A percentile compares a stretch with the other conserved stretches of the same genome.
Evolutionary conservation across 169 alveolate species (phyloP).

Genomic region (Cryptosporidium baileyi): DNA sequence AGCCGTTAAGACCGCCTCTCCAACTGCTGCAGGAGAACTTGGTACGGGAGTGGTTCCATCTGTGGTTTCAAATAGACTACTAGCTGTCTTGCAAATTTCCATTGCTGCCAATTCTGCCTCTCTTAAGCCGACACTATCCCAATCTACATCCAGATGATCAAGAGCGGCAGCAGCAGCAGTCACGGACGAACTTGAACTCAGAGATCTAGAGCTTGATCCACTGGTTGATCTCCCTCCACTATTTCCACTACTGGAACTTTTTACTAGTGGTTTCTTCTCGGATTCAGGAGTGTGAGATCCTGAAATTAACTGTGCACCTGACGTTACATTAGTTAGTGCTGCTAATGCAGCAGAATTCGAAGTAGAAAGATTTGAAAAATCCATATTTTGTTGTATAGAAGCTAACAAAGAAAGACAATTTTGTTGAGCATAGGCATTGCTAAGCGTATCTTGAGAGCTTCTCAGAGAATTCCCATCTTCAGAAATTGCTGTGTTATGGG

Average conservation of each 20-base stretch:
- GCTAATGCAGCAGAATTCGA: constrained; percentile 52
- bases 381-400: constrained; percentile 29
- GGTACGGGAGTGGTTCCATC: constrained; percentile 69
- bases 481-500: not conserved
- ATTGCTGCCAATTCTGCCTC: constrained; percentile 69
- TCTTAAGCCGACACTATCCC: constrained; percentile 67
- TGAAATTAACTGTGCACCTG: constrained; percentile 3
- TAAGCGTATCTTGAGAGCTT: not conserved
- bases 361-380: constrained; percentile 24
- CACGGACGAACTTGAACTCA: constrained; percentile 40
- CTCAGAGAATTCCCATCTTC: constrained; percentile 22
- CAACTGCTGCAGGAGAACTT: constrained; percentile 58
- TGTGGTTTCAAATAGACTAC: constrained; percentile 61
- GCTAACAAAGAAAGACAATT: constrained; percentile 53
- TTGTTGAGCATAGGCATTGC: not conserved
- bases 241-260: not conserved
- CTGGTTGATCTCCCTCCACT: not conserved
- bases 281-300: not conserved
- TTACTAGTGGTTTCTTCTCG: too few relatives aligned
- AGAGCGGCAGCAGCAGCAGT: constrained; percentile 70
- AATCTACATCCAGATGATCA: constrained; percentile 60
- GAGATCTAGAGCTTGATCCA: constrained; percentile 21
- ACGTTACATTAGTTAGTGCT: constrained; percentile 13
- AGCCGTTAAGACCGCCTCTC: constrained; percentile 60
- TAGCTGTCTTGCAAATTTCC: constrained; percentile 65